phyloP scores from a whole-genome alignment of 73 alveolate species.

The Uronychia binucleata region DNA sequence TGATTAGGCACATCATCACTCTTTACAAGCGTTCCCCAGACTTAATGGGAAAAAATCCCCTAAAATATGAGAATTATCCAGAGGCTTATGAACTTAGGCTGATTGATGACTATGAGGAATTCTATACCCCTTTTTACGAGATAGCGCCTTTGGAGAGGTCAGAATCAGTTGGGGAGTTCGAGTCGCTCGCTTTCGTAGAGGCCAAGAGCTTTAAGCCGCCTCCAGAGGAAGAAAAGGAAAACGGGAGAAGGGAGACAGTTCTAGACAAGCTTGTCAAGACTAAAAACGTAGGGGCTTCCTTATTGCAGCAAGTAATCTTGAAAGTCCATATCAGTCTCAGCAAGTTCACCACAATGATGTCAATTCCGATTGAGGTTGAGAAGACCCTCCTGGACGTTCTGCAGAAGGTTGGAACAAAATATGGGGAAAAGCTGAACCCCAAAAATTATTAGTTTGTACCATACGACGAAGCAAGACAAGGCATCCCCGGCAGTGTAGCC shows the following conservation, averaged over 20 bases:
- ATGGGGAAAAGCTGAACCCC: constrained; percentile 9
- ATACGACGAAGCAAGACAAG: too few species aligned
- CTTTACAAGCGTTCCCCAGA: constrained; percentile 6
- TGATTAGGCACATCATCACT: constrained; percentile 46
- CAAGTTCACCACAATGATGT: not conserved
- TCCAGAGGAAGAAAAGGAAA: not conserved
- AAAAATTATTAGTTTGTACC: not conserved
- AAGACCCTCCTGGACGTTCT: not conserved
- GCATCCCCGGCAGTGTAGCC: too few species aligned
- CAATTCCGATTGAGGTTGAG: not conserved
- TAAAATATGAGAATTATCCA: constrained; percentile 9
- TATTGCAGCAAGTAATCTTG: not conserved
- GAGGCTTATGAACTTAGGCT: constrained; percentile 58
- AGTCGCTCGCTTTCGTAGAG: constrained; percentile 44
- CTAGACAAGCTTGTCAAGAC: not conserved
- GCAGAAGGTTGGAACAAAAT: not conserved
- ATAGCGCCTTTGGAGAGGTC: constrained; percentile 36
- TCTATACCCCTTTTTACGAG: constrained; percentile 54
- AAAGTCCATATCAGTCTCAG: not conserved
- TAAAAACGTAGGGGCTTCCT: not conserved
- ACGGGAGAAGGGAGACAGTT: not conserved
- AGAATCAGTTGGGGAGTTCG: constrained; percentile 47
- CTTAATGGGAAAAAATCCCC: constrained; percentile 7
- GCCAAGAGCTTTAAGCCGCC: constrained; percentile 17
- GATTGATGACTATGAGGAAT: constrained; percentile 58